phyloP scores from a whole-genome alignment of 2,329 filamentous ascomycete genomes.

The Xylariomycetidae sp. region DNA sequence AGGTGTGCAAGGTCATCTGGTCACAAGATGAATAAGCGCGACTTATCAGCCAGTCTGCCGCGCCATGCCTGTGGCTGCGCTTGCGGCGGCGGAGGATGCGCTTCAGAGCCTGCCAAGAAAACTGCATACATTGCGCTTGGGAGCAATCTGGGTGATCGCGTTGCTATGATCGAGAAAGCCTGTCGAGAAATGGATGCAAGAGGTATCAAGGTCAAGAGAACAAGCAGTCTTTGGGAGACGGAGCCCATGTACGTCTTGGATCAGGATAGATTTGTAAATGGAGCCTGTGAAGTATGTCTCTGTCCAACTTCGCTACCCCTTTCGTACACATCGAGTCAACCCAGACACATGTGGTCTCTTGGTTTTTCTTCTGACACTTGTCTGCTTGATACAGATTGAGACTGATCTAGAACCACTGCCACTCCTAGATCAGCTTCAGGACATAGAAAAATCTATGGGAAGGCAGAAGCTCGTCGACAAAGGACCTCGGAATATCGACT shows the following conservation, averaged over 20 bases:
- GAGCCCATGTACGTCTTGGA: slow-evolving; percentile 94
- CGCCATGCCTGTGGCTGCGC: slow-evolving; percentile 11
- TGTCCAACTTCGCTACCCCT: too few species aligned
- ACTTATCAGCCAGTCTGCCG: too few species aligned
- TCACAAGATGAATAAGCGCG: too few species aligned
- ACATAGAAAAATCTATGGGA: slow-evolving; percentile 75
- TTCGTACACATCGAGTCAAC: too few species aligned
- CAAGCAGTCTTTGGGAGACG: slow-evolving; percentile 90
- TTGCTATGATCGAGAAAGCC: slow-evolving; percentile 79
- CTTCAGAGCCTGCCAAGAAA: slow-evolving; percentile 17
- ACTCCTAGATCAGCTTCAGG: slow-evolving; percentile 76
- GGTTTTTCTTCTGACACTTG: too few species aligned
- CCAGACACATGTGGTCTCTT: too few species aligned
- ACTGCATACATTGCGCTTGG: slow-evolving; percentile 81
- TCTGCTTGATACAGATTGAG: slow-evolving; percentile 68
- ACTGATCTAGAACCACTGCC: slow-evolving; percentile 71
- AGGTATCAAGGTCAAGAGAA: slow-evolving; percentile 70
- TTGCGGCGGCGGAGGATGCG: slow-evolving; percentile 20
- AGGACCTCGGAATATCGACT: slow-evolving; percentile 87
- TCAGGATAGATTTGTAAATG: slow-evolving; percentile 86
- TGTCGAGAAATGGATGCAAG: slow-evolving; percentile 70
- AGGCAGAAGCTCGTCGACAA: slow-evolving; percentile 85
- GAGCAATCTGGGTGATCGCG: slow-evolving; percentile 85
- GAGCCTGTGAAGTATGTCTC: slow-evolving; percentile 77
- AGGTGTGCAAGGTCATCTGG: too few species aligned